Percentiles rank a stretch among this genome's conserved stretches.
phyloP scores from a whole-genome alignment of 352 stramenopile species.

The Pythium pyrilobum region DNA sequence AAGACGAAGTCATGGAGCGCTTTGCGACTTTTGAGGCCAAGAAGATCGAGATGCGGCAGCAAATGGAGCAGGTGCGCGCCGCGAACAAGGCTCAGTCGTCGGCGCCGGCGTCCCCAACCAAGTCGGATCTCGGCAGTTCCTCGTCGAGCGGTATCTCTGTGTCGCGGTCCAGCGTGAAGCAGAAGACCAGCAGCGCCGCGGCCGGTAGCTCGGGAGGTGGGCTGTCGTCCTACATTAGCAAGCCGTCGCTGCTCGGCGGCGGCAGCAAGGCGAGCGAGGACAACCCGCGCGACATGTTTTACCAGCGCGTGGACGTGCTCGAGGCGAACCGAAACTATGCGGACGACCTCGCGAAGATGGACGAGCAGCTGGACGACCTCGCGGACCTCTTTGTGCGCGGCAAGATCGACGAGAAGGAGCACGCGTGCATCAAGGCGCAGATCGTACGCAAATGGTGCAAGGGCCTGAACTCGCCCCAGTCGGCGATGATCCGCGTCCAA shows the following conservation, averaged over 20 bases:
- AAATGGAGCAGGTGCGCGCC: constrained; percentile 50
- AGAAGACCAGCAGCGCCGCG: constrained; percentile 11
- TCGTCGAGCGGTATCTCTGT: constrained; percentile 24
- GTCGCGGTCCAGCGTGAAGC: constrained; percentile 10
- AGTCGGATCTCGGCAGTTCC: constrained; percentile 38
- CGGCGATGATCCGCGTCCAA: constrained; percentile 67
- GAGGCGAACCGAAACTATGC: constrained; percentile 60
- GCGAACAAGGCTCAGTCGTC: constrained; percentile 11
- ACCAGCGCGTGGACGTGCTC: constrained; percentile 66
- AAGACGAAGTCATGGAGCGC: constrained; percentile 76
- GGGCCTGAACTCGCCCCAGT: constrained; percentile 72
- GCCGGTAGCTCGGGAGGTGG: constrained; percentile 7
- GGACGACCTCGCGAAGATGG: constrained; percentile 72
- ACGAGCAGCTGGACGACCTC: constrained; percentile 73
- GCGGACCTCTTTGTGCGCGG: constrained; percentile 62
- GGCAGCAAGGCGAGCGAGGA: constrained; percentile 20
- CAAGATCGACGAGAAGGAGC: constrained; percentile 83
- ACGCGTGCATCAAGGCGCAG: constrained; percentile 76
- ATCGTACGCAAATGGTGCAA: constrained; percentile 83
- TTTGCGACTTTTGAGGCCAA: constrained; percentile 77
- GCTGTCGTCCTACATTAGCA: constrained; percentile 66
- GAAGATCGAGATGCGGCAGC: constrained; percentile 82
- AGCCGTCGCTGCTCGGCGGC: constrained; percentile 36
- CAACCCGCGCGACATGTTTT: constrained; percentile 39
- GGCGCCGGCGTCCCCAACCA: constrained; percentile 51